phyloP scores from a whole-genome alignment of 2,329 filamentous ascomycete genomes.

The Pestalotiopsis sp. region DNA sequence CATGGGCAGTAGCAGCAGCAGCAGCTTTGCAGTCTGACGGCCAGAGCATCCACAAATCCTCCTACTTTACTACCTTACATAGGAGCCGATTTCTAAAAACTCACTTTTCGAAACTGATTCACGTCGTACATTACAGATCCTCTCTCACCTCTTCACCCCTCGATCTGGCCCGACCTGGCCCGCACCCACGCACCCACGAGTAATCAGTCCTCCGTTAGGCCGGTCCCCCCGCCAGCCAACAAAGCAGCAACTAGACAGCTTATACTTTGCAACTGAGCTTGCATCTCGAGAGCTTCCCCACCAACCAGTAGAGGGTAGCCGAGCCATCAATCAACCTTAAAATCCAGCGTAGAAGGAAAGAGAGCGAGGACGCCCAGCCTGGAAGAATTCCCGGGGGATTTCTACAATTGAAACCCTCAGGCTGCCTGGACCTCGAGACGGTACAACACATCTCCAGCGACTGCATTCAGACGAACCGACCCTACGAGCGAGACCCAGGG shows the following conservation, averaged over 20 bases:
- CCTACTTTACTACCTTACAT: neutral
- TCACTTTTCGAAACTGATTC: neutral
- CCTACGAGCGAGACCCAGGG: neutral
- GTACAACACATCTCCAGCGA: neutral
- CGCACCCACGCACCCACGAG: neutral
- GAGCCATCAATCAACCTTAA: constrained; percentile 1
- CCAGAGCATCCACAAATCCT: neutral
- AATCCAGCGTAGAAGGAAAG: neutral
- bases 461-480: neutral
- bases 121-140: neutral
- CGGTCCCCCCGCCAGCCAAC: neutral
- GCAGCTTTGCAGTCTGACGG: neutral
- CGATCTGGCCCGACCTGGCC: neutral
- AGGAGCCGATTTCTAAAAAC: neutral
- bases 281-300: constrained; percentile 1
- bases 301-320: neutral
- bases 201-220: neutral
- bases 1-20: neutral
- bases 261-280: neutral
- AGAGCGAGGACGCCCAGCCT: neutral
- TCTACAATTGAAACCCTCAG: neutral
- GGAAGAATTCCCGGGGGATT: neutral
- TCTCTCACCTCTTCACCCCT: neutral
- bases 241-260: neutral
- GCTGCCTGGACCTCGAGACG: neutral